Percentiles rank a stretch among this genome's conserved stretches.
Evolutionary conservation across 805 yeast species (phyloP).

Genomic region (Isabelozyma gotoi): DNA sequence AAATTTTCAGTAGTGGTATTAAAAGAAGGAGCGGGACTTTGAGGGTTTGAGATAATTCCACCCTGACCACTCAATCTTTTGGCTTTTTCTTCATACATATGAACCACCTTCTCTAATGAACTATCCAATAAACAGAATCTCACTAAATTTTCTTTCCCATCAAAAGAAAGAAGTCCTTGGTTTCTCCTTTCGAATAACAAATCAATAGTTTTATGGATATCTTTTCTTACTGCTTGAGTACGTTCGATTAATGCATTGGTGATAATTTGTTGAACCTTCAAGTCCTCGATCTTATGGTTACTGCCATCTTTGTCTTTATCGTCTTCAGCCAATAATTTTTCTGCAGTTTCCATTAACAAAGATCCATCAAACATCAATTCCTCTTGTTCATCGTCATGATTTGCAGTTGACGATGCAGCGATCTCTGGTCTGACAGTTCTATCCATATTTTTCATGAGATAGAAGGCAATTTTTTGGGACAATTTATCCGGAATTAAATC

Average conservation of each 20-base stretch:
- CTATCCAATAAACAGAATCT: conserved; percentile 56
- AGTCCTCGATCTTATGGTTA: conserved; percentile 29
- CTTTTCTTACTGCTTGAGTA: conserved; percentile 48
- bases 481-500: conserved; percentile 52
- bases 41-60: background rate
- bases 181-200: conserved; percentile 46
- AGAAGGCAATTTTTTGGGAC: conserved; percentile 54
- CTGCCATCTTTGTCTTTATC: conserved; percentile 33
- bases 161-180: conserved; percentile 47
- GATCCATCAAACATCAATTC: conserved; percentile 78
- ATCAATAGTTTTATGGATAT: conserved; percentile 53
- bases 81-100: conserved; percentile 47
- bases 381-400: conserved; percentile 25
- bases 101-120: conserved; percentile 51
- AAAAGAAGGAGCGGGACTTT: background rate
- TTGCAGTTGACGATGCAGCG: conserved; percentile 8
- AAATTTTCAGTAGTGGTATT: background rate
- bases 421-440: conserved; percentile 33
- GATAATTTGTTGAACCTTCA: conserved; percentile 43
- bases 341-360: conserved; percentile 71
- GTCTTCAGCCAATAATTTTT: conserved; percentile 50
- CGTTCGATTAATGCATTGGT: conserved; percentile 52
- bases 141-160: conserved; percentile 54
- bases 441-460: conserved; percentile 59
- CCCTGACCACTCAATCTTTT: conserved; percentile 4